Evolutionary conservation across 306 rosid genomes (phyloP), one percentile per base, ranked within the genome.

Genomic region (Morella rubra): DNA sequence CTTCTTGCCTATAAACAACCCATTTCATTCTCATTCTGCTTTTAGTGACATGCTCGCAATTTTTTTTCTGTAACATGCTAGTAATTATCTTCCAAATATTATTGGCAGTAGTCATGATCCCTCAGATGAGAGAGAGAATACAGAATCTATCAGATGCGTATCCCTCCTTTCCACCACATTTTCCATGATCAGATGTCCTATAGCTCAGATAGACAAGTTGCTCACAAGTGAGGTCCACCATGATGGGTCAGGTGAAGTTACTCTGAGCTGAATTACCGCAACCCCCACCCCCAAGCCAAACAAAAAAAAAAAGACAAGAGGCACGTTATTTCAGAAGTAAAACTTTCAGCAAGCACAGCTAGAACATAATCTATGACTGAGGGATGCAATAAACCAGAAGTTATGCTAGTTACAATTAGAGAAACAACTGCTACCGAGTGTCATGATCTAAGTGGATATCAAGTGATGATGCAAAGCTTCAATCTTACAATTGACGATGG

Each of bases 401-500:
- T 71, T 61, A 55, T 18, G 64, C 45, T 60, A 62, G 81, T 41
- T 73, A 49, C 53, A 46, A 52, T 50, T 76, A 67, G 64, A 61
- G 12, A 24, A 73, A 60, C 65, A 69, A 32, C 44, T 42, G 49
- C 56, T 27, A 10, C 40, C 14, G 74, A 27, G 59, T 61, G 50
- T n/a, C 18, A 77, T 46, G 61, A 59, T n/a, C 47, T 3, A 70
- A 45, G 56, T 41, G 37, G 59, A 44, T 45, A 66, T 45, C 49
- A 71, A 83, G 75, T 47, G 15, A 76, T 53, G 62, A 32, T 59
- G 49, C 47, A 68, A 61, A 58, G 44, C n/a, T 42, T n/a, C 72
- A 61, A 55, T 72, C 94, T 89, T 90, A 90, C 97, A 86, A 65
- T 73, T 86, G 81, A 72, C 46, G 76, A 54, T 78, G 82, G 81